These are phyloP conservation scores for Thalassiosira pacifica DNA, from an alignment of 352 stramenopile genomes.

Conservation along the genomic window DNA sequence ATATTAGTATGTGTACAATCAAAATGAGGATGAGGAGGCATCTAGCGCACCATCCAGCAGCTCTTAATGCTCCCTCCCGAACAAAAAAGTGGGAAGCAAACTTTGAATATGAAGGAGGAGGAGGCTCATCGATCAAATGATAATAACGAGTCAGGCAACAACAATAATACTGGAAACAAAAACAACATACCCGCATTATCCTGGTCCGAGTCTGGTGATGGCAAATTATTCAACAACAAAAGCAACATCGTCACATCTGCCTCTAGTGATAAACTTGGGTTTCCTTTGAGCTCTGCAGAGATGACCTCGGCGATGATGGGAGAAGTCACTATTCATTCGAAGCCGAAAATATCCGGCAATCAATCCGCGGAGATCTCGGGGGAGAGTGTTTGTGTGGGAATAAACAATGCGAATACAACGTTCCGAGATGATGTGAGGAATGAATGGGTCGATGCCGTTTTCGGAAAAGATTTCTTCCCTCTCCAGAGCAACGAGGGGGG, in stretches of 20 bases:
- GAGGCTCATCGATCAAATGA: neutral
- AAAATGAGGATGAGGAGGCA: too few species aligned
- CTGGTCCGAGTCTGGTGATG: neutral
- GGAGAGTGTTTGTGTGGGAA: neutral
- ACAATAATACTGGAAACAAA: neutral
- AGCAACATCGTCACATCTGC: too few species aligned
- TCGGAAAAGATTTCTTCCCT: constrained; percentile 73
- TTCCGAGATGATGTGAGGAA: constrained; percentile 62
- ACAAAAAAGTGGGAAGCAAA: neutral
- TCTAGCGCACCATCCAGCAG: too few species aligned
- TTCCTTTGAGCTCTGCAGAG: neutral
- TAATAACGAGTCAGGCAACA: neutral
- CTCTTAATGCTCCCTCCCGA: constrained; percentile 20
- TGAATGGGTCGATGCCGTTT: constrained; percentile 83
- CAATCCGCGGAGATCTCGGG: too few species aligned
- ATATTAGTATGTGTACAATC: too few species aligned
- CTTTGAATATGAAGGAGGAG: too few species aligned
- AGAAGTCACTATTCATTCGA: neutral
- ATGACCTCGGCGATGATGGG: neutral
- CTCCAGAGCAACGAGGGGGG: neutral
- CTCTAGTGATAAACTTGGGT: neutral
- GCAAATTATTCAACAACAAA: too few species aligned
- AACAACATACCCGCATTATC: neutral
- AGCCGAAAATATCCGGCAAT: neutral
- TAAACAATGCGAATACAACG: constrained; percentile 12